Conservation (phyloP, 176 grass and related monocot species). For the Musa itinerans region DNA sequence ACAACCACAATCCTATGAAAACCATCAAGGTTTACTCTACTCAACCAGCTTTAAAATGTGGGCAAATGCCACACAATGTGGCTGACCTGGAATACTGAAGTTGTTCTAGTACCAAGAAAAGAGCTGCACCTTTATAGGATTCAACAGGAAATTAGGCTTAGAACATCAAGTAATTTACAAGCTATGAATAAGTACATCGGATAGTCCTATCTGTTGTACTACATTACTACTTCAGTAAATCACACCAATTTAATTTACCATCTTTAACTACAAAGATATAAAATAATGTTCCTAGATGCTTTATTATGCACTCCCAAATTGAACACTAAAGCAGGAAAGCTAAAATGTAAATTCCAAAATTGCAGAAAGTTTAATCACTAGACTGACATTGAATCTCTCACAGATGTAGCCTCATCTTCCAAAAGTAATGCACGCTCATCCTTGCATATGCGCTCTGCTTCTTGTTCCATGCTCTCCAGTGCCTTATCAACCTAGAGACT, state of each 20-base stretch:
- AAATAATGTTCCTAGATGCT: too few relatives aligned
- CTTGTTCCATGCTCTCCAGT: slow-evolving; percentile 87
- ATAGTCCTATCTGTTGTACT: neutral
- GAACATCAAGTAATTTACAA: neutral
- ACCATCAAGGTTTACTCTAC: neutral
- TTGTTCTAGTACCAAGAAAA: neutral
- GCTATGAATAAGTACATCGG: neutral
- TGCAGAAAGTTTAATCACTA: neutral
- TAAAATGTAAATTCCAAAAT: too few relatives aligned
- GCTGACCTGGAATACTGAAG: neutral
- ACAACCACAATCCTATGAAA: neutral
- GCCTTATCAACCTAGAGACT: slow-evolving; percentile 73
- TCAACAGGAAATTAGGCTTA: neutral
- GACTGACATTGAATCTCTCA: slow-evolving; percentile 90
- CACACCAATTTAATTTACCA: too few relatives aligned
- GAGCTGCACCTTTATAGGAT: neutral
- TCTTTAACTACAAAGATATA: too few relatives aligned
- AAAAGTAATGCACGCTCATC: slow-evolving; percentile 70
- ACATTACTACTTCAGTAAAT: neutral
- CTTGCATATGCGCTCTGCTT: slow-evolving; percentile 84
- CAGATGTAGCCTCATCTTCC: slow-evolving; percentile 77
- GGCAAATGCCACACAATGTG: too few relatives aligned
- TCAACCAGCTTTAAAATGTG: neutral
- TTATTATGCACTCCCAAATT: too few relatives aligned
- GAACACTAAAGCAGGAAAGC: neutral